Evolutionary conservation across 2,329 filamentous ascomycete genomes (phyloP), one percentile per base, ranked within the genome.

Genomic region (Fusarium tupiense): DNA sequence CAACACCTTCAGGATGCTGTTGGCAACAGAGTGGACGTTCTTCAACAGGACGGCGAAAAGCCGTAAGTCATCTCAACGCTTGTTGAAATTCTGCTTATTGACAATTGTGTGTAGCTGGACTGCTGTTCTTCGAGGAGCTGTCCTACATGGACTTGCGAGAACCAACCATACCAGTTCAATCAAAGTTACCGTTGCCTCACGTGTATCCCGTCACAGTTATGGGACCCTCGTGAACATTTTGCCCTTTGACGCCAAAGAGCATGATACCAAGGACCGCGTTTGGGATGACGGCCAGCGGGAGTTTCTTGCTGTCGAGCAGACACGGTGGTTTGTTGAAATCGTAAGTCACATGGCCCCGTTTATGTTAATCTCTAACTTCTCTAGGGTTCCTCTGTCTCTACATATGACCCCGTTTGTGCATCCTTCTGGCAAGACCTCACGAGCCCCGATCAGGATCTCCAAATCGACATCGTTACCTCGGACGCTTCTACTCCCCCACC

Each of bases 121-220:
- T 1, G 81, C 82, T 1, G 79, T 84, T 7, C 79, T 80, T 56
- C 78, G 81, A 2, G 82, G 82, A 9, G 82, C 82, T 0, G 81
- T 81, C 17, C 62, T 81, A 3, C 75, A 79, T 1, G 80, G 81
- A 0, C 62, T 82, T 5, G 58, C 71, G 1, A 41, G 59, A 3
- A 56, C 46, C 3, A 54, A 62, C 0, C 26, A 73, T 5, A 47
- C 52, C 1, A 46, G 67, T 4, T 61, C 68, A 1, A 43, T 80
- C 12, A 47, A 63, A 10, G 57, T 78, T 8, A 59, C 47, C 0
- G 76, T 82, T 2, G 66, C 76, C n/a, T 77, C 77, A 1, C 76
- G 81, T 22, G 61, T 83, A 8, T 76, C 80, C 1, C 64, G 81
- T 6, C 71, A 76, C 3, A 82, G 77, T 11, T 83, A 81, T 24